Base-by-base conservation (phyloP, 352 stramenopile species). In the Globisporangium parvum region DNA sequence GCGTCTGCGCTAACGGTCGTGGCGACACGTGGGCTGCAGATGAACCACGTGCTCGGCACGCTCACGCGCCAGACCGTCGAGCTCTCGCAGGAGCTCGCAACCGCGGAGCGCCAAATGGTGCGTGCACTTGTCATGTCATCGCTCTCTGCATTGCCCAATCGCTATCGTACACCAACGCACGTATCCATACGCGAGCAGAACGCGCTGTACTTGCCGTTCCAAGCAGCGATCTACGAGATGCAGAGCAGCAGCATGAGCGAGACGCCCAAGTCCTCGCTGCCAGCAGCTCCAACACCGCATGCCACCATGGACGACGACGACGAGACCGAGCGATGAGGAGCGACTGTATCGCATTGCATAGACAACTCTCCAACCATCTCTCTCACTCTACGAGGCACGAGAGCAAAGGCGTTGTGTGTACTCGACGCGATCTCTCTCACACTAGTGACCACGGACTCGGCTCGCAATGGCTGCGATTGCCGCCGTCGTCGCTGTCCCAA, bases 161-260 rank as follows among this genome's bases (percentile, higher is more conserved):
- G 37, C 10, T 51, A n/a, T 40, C 45, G 51, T 31, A 35, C 11
- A 51, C 15, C 17, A 1, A 42, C 37, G 39, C 12, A 18, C 23
- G 24, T 11, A 6, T 35, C 28, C 6, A 6, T 33, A 6, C 6
- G 6, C 28, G 35, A 60, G 51, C 44, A 83, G 73, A 83, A 80
- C 44, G 70, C 73, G 11, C 40, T 83, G 58, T 83, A 80, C 28
- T 28, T 83, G 53, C 73, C 73, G 3, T 83, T 83, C 51, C 73
- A 83, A 60, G 68, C 73, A 6, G 68, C 70, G 51, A 80, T 83
- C 67, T 83, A 83, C 65, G 66, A 71, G 41, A 74, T 83, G 55
- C 73, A 83, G 58, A 80, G 63, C 62, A 55, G 48, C 28, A 55
- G 48, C 28, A 60, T 45, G 24, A 70, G 23, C 31, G 53, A 44